Percentiles rank a stretch among this genome's conserved stretches.
Evolutionary conservation across 768 basidiomycete species (phyloP).

Genomic region (Termitomyces sp.): DNA sequence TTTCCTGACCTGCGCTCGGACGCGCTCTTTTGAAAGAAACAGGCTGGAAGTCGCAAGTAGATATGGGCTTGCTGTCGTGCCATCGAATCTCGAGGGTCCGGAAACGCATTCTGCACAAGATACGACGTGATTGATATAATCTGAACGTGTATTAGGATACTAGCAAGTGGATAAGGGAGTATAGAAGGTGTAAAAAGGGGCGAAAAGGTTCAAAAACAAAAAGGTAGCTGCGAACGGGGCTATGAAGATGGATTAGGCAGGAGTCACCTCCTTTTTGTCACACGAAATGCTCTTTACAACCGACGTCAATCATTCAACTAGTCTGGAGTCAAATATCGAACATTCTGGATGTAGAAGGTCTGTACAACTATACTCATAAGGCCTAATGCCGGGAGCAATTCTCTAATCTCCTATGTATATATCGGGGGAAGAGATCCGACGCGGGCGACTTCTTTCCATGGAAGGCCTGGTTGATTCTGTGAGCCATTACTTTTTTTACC

Average conservation of each 20-base stretch:
- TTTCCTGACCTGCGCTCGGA: conserved; percentile 43
- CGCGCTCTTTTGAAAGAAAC: conserved; percentile 76
- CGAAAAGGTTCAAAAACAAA: neutral
- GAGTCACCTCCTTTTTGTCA: conserved; percentile 5
- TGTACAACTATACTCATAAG: neutral
- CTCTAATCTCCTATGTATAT: neutral
- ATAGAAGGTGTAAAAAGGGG: neutral
- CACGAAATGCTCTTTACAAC: conserved; percentile 1
- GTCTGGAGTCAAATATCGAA: neutral
- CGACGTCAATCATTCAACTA: neutral
- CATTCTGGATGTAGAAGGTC: neutral
- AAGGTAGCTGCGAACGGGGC: neutral
- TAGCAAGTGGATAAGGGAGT: neutral
- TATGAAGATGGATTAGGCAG: conserved; percentile 1
- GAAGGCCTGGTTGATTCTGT: neutral
- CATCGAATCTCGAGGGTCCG: conserved; percentile 91
- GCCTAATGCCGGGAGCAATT: neutral
- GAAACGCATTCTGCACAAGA: conserved; percentile 57
- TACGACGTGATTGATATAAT: conserved; percentile 13
- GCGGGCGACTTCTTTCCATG: neutral
- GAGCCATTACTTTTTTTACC: neutral
- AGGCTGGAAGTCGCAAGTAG: conserved; percentile 94
- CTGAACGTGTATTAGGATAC: conserved; percentile 10
- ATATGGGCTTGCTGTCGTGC: conserved; percentile 95
- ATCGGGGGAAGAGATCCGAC: neutral